Percentiles rank a stretch among this genome's conserved stretches.
phyloP scores from a whole-genome alignment of 352 stramenopile species.

The Saprolegnia parasitica region DNA sequence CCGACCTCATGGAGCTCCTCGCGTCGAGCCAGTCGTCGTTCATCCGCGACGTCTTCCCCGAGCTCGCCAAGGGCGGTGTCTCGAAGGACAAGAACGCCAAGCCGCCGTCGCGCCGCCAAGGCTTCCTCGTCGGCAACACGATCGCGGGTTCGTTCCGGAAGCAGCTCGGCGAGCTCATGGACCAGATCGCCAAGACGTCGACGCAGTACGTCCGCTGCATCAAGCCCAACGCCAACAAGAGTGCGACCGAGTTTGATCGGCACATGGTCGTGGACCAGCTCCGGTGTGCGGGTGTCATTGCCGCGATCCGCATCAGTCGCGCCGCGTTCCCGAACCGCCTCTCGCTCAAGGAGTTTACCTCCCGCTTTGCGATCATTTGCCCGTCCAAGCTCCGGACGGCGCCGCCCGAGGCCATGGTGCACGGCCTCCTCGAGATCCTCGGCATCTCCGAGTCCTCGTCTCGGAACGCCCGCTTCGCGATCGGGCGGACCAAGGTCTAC shows the following conservation, averaged over 20 bases:
- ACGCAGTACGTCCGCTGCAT: constrained; percentile 84
- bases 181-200: constrained; percentile 80
- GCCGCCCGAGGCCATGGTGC: constrained; percentile 44
- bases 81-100: constrained; percentile 27
- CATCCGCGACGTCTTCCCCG: constrained; percentile 23
- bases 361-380: constrained; percentile 53
- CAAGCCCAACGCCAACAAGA: constrained; percentile 78
- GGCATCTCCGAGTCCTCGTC: constrained; percentile 34
- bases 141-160: constrained; percentile 53
- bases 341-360: constrained; percentile 66
- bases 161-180: constrained; percentile 75
- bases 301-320: constrained; percentile 80
- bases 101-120: constrained; percentile 31
- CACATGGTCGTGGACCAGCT: constrained; percentile 77
- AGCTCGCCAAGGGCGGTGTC: not conserved
- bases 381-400: constrained; percentile 32
- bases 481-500: constrained; percentile 78
- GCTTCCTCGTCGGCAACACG: constrained; percentile 35
- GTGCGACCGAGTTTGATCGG: constrained; percentile 35
- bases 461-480: constrained; percentile 75
- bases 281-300: constrained; percentile 78
- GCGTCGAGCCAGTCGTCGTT: constrained; percentile 7
- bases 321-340: constrained; percentile 79
- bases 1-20: constrained; percentile 83
- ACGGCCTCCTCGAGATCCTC: constrained; percentile 57